Conservation (phyloP, 108 stramenopile species). For the Mediolabrus comicus region DNA sequence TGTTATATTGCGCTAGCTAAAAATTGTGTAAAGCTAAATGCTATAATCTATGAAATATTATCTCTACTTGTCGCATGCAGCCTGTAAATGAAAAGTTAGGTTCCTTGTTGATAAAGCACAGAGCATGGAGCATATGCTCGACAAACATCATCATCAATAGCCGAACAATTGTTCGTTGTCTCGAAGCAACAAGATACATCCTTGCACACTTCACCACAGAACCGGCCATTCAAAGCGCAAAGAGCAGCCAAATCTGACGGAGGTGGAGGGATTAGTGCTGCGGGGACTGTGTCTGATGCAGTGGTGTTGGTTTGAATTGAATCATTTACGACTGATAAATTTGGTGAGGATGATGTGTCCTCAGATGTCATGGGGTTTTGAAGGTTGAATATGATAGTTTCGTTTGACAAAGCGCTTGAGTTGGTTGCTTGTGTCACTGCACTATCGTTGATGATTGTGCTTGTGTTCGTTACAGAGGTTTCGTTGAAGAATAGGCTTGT, state of each 20-base stretch:
- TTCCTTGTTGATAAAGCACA: background rate
- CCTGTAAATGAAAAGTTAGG: background rate
- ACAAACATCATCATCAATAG: constrained; percentile 10
- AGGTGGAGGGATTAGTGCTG: background rate
- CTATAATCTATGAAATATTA: background rate
- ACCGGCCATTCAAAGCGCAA: constrained; percentile 5
- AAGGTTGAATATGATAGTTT: background rate
- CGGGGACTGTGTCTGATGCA: background rate
- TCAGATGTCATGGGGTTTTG: background rate
- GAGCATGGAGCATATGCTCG: constrained; percentile 21
- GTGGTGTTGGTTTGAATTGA: background rate
- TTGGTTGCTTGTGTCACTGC: background rate
- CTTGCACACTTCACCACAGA: constrained; percentile 22
- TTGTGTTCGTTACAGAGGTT: background rate
- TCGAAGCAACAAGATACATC: constrained; percentile 24
- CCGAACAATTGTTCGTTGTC: constrained; percentile 6
- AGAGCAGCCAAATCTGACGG: background rate
- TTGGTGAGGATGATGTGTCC: background rate
- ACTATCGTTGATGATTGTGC: background rate
- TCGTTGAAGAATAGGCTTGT: background rate
- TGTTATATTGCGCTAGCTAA: background rate
- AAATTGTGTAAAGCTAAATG: background rate
- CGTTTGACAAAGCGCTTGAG: background rate
- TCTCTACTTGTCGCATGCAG: background rate
- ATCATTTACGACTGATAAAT: background rate